These are phyloP conservation scores for Rhizopus stolonifer DNA, from an alignment of 371 early-diverging fungal species.

Conservation along the genomic window DNA sequence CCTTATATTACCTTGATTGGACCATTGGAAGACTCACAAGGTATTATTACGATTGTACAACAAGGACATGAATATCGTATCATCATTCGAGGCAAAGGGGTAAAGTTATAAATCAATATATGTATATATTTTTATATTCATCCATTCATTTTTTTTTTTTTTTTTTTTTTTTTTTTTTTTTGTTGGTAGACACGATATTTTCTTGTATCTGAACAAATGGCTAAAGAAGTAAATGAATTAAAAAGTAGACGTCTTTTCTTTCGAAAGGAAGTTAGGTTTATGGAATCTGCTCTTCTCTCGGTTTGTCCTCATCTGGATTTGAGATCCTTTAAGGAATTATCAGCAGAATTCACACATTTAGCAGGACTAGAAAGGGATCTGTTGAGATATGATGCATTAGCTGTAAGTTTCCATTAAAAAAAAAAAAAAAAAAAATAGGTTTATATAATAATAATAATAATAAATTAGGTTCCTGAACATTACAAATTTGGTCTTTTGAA, in stretches of 20 bases:
- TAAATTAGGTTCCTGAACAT: constrained; percentile 58
- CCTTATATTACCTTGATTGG: constrained; percentile 43
- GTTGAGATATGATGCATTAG: constrained; percentile 54
- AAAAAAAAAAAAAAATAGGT: constrained; percentile 26
- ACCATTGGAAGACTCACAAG: neutral
- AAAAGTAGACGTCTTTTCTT: constrained; percentile 14
- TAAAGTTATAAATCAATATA: too few relatives aligned
- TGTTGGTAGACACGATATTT: neutral
- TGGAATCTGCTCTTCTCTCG: constrained; percentile 38
- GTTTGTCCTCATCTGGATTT: constrained; percentile 33
- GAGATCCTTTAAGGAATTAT: constrained; percentile 35
- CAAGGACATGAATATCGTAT: constrained; percentile 28
- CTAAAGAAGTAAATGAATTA: too few relatives aligned
- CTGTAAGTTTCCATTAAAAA: neutral
- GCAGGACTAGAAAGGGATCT: constrained; percentile 60
- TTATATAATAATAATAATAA: neutral
- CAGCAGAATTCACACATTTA: constrained; percentile 43
- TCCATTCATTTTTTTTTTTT: too few relatives aligned
- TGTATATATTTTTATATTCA: too few relatives aligned
- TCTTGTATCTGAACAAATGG: neutral
- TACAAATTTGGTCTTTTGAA: constrained; percentile 84
- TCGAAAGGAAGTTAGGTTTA: constrained; percentile 13
- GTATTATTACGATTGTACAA: constrained; percentile 41
- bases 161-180: too few relatives aligned
- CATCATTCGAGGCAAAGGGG: constrained; percentile 38